These are phyloP conservation scores for Anastatica hierochuntica DNA, from an alignment of 345 rosid genomes.

Conservation along the genomic window DNA sequence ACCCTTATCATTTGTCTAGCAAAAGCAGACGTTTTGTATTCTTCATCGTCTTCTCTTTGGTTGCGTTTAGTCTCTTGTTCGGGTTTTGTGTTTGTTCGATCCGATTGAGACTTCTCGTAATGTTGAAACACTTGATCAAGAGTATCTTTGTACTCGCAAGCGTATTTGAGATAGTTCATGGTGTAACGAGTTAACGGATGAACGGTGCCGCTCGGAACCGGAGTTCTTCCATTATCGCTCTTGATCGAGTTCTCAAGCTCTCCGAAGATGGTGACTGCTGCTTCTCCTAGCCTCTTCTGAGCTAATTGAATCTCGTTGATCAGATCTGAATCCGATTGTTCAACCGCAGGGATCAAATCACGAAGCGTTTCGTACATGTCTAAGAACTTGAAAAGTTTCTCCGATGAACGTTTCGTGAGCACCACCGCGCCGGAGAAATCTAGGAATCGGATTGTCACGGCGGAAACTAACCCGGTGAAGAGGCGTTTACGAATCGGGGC, in stretches of 20 bases:
- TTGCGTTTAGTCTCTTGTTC: constrained; percentile 15
- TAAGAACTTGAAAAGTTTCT: constrained; percentile 68
- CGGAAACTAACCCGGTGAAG: constrained; percentile 38
- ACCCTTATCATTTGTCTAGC: constrained; percentile 34
- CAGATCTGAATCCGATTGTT: constrained; percentile 31
- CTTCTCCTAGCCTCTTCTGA: constrained; percentile 48
- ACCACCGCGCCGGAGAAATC: constrained; percentile 57
- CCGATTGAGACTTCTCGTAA: constrained; percentile 15
- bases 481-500: constrained; percentile 26
- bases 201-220: constrained; percentile 74
- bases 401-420: constrained; percentile 51
- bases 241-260: constrained; percentile 73
- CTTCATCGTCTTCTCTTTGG: constrained; percentile 20
- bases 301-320: constrained; percentile 29
- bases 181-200: constrained; percentile 84
- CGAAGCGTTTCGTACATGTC: constrained; percentile 70
- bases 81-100: background rate
- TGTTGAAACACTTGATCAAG: constrained; percentile 55
- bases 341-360: constrained; percentile 33
- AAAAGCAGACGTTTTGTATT: constrained; percentile 29
- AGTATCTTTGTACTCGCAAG: constrained; percentile 65
- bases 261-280: constrained; percentile 47
- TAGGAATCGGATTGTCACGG: constrained; percentile 43
- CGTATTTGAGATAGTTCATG: constrained; percentile 76
- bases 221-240: constrained; percentile 44